Percentiles rank a stretch among this genome's conserved stretches.
These are phyloP conservation scores for Globisporangium carolinianum DNA, from an alignment of 352 stramenopile genomes.

Conservation along the genomic window DNA sequence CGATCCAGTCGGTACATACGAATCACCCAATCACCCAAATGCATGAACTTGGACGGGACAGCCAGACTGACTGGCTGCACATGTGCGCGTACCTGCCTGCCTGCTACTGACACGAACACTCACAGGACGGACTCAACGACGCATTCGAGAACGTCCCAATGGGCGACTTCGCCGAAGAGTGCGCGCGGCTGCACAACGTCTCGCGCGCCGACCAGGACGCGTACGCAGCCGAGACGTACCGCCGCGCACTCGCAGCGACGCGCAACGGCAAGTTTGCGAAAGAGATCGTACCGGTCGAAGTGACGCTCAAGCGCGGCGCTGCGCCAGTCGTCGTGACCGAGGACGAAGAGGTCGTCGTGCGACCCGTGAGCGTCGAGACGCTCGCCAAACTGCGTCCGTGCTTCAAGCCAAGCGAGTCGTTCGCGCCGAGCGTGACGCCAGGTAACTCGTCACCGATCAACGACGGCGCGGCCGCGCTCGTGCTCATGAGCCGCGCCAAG, in stretches of 20 bases:
- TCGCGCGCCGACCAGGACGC: slow-evolving; percentile 90
- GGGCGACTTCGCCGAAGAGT: slow-evolving; percentile 92
- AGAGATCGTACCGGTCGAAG: slow-evolving; percentile 83
- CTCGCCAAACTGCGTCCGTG: slow-evolving; percentile 81
- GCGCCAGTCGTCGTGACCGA: slow-evolving; percentile 22
- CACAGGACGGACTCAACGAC: slow-evolving; percentile 91
- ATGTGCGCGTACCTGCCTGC: too few relatives aligned
- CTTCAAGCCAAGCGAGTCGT: slow-evolving; percentile 72
- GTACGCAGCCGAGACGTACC: slow-evolving; percentile 91
- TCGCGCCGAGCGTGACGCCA: slow-evolving; percentile 89
- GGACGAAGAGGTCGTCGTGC: slow-evolving; percentile 88
- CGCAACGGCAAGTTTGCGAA: slow-evolving; percentile 55
- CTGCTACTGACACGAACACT: slow-evolving; percentile 18
- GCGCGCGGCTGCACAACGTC: slow-evolving; percentile 77
- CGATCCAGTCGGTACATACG: slow-evolving; percentile 40
- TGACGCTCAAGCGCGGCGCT: slow-evolving; percentile 41
- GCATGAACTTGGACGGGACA: too few relatives aligned
- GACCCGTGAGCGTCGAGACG: slow-evolving; percentile 81
- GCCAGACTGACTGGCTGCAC: too few relatives aligned
- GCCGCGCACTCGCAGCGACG: slow-evolving; percentile 52
- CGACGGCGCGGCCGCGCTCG: slow-evolving; percentile 91
- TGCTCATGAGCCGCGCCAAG: slow-evolving; percentile 89
- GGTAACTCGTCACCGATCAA: slow-evolving; percentile 95
- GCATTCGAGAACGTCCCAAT: slow-evolving; percentile 92
- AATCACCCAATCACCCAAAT: too few relatives aligned